Base-by-base conservation (phyloP, 805 yeast species). In the Metschnikowia baotianmanensis region DNA sequence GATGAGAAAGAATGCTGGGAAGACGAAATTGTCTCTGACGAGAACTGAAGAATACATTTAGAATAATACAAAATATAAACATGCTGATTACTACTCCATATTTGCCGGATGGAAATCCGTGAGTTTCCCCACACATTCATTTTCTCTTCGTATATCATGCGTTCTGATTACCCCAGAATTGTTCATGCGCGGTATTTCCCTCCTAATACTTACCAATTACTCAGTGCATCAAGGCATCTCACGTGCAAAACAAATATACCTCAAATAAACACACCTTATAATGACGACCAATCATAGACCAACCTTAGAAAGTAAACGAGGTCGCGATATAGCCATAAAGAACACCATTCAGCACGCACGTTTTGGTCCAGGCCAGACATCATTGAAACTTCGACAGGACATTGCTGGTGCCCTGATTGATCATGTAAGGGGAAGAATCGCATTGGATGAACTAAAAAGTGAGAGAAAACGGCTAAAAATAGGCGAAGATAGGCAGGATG, bases 1-100 rank as follows among this genome's bases (percentile, higher is more conserved):
- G 67, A 51, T 44, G 71, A 60, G 44, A 70, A 63, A 51, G 77
- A 63, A 45, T 72, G 72, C 38, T 77, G 82, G 82, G 82, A 77
- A 47, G 69, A 67, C 31, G 78, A 76, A 50, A 72, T 78, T 34
- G 63, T 57, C 13, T 58, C 64, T 43, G 76, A 69, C 46, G 38
- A 40, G 11, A 31, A 25, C 30, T 37, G 22, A 36, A n/a, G 4
- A 22, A 5, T 15, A 18, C 16, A 5, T 25, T 23, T 34, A 18
- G 6, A 3, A 10, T 16, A 27, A 17, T 29, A 7, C 15, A n/a
- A 9, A 10, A 27, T 27, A 27, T 12, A 12, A 27, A 27, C 13
- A 16, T 16, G 30, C 30, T 27, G n/a, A n/a, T n/a, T n/a, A n/a
- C n/a, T n/a, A n/a, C n/a, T n/a, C n/a, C n/a, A n/a, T n/a, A n/a